Evolutionary conservation across 2,329 filamentous ascomycete genomes (phyloP).

Genomic region (Fragosphaeria purpurea): DNA sequence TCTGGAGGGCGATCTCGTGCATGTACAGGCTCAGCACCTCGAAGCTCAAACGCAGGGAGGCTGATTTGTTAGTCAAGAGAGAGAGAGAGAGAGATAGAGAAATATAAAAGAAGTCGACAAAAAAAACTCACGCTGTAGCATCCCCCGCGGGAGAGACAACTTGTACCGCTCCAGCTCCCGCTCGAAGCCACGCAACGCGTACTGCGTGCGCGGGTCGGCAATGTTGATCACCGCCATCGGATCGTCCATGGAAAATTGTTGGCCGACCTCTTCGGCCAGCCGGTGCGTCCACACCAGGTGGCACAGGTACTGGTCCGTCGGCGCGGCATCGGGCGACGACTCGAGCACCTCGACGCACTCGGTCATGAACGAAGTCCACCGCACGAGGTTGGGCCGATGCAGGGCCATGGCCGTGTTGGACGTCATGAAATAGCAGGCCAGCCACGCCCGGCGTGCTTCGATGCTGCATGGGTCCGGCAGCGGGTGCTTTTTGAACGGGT

Average conservation of each 20-base stretch:
- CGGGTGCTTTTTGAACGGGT: slow-evolving; percentile 30
- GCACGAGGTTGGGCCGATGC: slow-evolving; percentile 49
- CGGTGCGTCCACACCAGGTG: slow-evolving; percentile 50
- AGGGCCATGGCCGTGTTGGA: slow-evolving; percentile 52
- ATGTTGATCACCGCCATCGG: slow-evolving; percentile 43
- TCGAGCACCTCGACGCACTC: slow-evolving; percentile 49
- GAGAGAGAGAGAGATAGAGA: background rate
- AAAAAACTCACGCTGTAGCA: slow-evolving; percentile 44
- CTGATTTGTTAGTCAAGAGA: slow-evolving; percentile 24
- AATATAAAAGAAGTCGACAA: background rate
- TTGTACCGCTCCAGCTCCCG: slow-evolving; percentile 52
- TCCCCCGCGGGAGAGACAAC: slow-evolving; percentile 39
- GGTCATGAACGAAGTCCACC: slow-evolving; percentile 50
- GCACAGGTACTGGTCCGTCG: slow-evolving; percentile 47
- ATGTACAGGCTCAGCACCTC: slow-evolving; percentile 60
- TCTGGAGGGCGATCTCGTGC: slow-evolving; percentile 64
- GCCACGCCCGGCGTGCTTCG: slow-evolving; percentile 47
- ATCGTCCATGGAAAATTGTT: slow-evolving; percentile 59
- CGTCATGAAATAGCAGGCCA: slow-evolving; percentile 49
- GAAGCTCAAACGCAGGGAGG: slow-evolving; percentile 53
- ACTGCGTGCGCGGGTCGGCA: slow-evolving; percentile 52
- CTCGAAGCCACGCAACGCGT: slow-evolving; percentile 55
- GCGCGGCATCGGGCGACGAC: slow-evolving; percentile 42
- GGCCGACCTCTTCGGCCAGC: slow-evolving; percentile 57
- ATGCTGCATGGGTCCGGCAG: slow-evolving; percentile 43